A percentile compares a stretch with the other conserved stretches of the same genome.
Evolutionary conservation across 2,329 filamentous ascomycete genomes (phyloP).

Genomic region (Colletotrichum phormii): DNA sequence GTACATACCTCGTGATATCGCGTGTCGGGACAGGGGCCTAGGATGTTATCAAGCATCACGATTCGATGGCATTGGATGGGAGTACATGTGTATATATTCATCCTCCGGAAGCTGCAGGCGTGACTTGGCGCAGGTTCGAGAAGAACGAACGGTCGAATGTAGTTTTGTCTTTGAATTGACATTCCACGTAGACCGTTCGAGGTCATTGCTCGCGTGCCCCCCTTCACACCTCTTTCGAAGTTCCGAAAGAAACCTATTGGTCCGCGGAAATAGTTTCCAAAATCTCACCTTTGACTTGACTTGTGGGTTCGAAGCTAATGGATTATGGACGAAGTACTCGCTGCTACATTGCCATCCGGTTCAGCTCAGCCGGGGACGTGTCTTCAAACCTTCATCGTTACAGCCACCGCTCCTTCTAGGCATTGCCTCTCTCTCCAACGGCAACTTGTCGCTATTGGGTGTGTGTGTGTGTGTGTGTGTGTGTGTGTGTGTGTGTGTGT

Average conservation of each 20-base stretch:
- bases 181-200: too few species aligned
- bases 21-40: neutral
- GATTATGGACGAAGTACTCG: too few species aligned
- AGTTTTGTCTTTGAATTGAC: neutral
- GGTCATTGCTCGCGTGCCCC: neutral
- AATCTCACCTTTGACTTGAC: too few species aligned
- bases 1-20: neutral
- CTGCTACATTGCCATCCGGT: neutral
- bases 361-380: neutral
- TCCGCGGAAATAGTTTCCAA: neutral
- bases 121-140: neutral
- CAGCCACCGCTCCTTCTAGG: neutral
- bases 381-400: neutral
- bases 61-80: neutral
- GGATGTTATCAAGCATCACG: neutral
- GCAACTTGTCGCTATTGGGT: neutral
- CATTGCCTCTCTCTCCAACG: neutral
- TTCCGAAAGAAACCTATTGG: neutral
- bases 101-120: neutral
- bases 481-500: too few species aligned
- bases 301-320: neutral
- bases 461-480: too few species aligned
- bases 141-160: neutral
- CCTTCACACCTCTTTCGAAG: neutral
- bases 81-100: neutral